Evolutionary conservation across 495 filamentous ascomycete species (phyloP), one percentile per base, ranked within the genome.

Genomic region (Aspergillus egyptiacus): DNA sequence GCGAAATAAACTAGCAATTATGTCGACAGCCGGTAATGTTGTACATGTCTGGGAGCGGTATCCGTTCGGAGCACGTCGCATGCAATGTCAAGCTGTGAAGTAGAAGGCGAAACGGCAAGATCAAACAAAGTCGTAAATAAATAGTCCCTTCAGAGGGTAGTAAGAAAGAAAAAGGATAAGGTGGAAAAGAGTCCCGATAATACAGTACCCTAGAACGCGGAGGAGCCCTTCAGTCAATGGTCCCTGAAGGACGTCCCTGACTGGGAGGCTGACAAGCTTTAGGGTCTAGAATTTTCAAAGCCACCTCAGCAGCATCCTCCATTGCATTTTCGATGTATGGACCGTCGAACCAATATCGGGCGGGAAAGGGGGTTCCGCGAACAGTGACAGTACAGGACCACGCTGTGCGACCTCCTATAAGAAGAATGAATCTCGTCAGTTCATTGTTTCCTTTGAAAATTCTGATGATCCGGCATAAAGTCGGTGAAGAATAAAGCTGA

Each of bases 301-400:
- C 84, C 50, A 85, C 71, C 66, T 89, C 89, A 57, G 90, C 89
- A 27, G 87, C 90, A 64, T 96, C 90, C 60, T 96, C 91, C 66
- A 80, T 86, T 43, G 91, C 90, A 60, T 91, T 93, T 68, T 90
- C 79, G 68, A 89, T 69, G 58, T 84, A 86, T 54, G 88, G 78
- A 30, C 87, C 90, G 64, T 94, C 89, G 66, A 94, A 96, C 89
- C 87, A 96, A 71, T 82, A 94, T 48, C 88, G 82, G 31, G 89
- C 91, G 7, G 70, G 48, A 59, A 84, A 71, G 35, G 61, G 61
- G 35, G 71, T 58, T 48, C 81, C 76, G 51, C 68, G 59, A 46
- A 91, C 70, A 11, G 65, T 75, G 49, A 94, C 85, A 27, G 69
- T 75, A 67, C 79, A 82, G 39, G 89, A 91, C 90, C 90, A 96